Conservation (phyloP, 164 flowering plant species). For the Macadamia integrifolia region DNA sequence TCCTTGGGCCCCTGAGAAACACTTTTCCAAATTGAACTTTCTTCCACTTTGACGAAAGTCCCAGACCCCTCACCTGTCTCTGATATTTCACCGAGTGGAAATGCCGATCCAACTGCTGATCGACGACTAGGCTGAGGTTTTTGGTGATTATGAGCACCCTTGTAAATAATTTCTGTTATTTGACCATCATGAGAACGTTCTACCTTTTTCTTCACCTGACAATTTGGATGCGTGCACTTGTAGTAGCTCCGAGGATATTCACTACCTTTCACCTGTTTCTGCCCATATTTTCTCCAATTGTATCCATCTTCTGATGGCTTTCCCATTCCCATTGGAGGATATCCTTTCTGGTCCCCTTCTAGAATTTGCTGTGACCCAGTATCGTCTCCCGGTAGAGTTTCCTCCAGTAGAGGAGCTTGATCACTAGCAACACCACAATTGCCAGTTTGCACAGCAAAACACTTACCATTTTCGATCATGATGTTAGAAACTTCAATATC, state of each 20-base stretch:
- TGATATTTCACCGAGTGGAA: slow-evolving; percentile 29
- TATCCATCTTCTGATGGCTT: slow-evolving; percentile 70
- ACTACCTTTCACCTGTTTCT: slow-evolving; percentile 87
- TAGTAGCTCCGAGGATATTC: slow-evolving; percentile 82
- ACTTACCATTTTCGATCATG: slow-evolving; percentile 15
- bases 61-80: slow-evolving; percentile 37
- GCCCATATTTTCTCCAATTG: slow-evolving; percentile 89
- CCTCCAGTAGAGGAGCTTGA: slow-evolving; percentile 19
- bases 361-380: slow-evolving; percentile 14
- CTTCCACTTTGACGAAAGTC: slow-evolving; percentile 36
- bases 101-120: slow-evolving; percentile 34
- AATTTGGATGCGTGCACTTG: slow-evolving; percentile 72
- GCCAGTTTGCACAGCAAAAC: slow-evolving; percentile 11
- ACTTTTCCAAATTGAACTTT: slow-evolving; percentile 42
- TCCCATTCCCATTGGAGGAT: slow-evolving; percentile 22
- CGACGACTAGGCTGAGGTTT: slow-evolving; percentile 57
- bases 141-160: slow-evolving; percentile 70
- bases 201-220: slow-evolving; percentile 69
- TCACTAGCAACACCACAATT: slow-evolving; percentile 19
- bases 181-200: slow-evolving; percentile 76
- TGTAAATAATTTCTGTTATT: slow-evolving; percentile 72
- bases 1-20: slow-evolving; percentile 36
- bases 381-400: slow-evolving; percentile 28
- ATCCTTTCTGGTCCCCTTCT: slow-evolving; percentile 42
- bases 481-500: slow-evolving; percentile 20